Base-by-base conservation (phyloP, 75 land plant species). In the Picea sitchensis region DNA sequence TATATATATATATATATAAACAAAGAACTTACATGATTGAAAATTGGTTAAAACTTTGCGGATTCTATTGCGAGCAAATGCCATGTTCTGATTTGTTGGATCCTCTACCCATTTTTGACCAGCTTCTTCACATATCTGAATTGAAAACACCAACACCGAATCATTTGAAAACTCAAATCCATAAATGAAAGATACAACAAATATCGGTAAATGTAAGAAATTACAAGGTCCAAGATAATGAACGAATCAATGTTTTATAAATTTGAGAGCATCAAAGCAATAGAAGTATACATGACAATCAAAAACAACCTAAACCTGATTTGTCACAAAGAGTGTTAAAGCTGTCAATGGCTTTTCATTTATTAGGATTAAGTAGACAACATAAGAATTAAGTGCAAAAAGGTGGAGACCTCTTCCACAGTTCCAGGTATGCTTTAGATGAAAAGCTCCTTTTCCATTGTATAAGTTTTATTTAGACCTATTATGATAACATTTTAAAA, bases 41-140 rank as follows among this genome's bases (percentile, higher is more conserved):
- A 84, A 77, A 65, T 79, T 79, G 68, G 73, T 83, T 11, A 95
- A 83, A 72, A 82, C 83, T 81, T 77, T 79, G 34, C 98, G 92
- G 23, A 96, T 96, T 56, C 94, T 83, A 75, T 96, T 96, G 32
- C 98, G 91, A 79, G 89, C 88, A 85, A 86, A 96, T n/a, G 81
- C 65, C 60, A 26, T 77, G 38, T 80, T 93, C 64, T 77, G 81
- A 81, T 96, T 96, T 69, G 96, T 88, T 62, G 98, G 98, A 82
- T 96, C 98, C 80, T 96, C 98, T 47, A 93, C 91, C 96, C 96
- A 96, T 41, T 83, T 80, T 78, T 89, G 91, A 38, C 84, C 76
- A 75, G 63, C 81, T 2, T 77, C 81, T 80, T 64, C 59, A 65
- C 98, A 96, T 79, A 96, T 86, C 98, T 96, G 82, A 36, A 83